Evolutionary conservation across 2,329 filamentous ascomycete species (phyloP).

Genomic region (Neodidymelliopsis sp.): DNA sequence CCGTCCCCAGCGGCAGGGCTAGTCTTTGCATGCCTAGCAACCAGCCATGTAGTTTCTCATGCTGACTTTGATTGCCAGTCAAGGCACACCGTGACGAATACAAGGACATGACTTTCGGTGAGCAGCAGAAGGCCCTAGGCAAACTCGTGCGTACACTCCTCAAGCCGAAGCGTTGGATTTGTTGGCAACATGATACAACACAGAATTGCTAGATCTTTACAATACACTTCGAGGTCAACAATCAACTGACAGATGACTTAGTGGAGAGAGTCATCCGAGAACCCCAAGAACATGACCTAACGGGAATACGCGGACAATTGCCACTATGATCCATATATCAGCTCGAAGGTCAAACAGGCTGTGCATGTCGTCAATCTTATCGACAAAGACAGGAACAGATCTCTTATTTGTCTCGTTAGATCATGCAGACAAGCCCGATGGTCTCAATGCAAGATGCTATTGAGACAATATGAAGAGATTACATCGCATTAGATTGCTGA

Average conservation of each 20-base stretch:
- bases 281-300: constrained; percentile 44
- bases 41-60: constrained; percentile 25
- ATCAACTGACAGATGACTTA: constrained; percentile 27
- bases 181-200: no score
- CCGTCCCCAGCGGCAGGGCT: not conserved
- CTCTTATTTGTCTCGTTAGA: no score
- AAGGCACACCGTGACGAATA: constrained; percentile 46
- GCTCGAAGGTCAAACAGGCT: not conserved
- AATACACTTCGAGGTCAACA: no score
- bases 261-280: constrained; percentile 48
- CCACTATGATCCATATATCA: not conserved
- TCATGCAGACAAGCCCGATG: no score
- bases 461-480: no score
- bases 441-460: no score
- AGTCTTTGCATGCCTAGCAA: constrained; percentile 7
- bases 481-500: no score
- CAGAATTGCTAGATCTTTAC: no score
- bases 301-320: not conserved
- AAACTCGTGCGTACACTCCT: constrained; percentile 35
- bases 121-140: constrained; percentile 48
- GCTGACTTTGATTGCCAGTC: constrained; percentile 37
- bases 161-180: not conserved
- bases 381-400: no score
- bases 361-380: no score
- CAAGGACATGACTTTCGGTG: constrained; percentile 43